Evolutionary conservation across 2,329 filamentous ascomycete species (phyloP).

Genomic region (Keithomyces neogunnii): DNA sequence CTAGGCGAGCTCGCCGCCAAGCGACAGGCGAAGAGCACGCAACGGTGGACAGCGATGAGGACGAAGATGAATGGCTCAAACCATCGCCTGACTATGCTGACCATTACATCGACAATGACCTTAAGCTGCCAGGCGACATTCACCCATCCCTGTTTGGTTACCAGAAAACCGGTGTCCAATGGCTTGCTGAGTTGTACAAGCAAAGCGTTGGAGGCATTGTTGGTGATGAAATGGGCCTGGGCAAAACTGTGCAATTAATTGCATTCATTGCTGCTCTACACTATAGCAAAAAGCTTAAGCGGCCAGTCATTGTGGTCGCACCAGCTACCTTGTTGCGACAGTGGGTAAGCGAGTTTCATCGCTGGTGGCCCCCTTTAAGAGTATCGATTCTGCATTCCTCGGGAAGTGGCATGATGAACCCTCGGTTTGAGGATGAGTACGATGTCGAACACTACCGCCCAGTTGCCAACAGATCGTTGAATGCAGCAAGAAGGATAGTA

Average conservation of each 20-base stretch:
- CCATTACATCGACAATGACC: slow-evolving; percentile 62
- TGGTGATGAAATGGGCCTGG: slow-evolving; percentile 97
- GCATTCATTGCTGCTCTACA: slow-evolving; percentile 85
- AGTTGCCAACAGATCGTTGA: slow-evolving; percentile 27
- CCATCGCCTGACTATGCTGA: slow-evolving; percentile 79
- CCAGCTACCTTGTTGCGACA: slow-evolving; percentile 93
- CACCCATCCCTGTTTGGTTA: slow-evolving; percentile 91
- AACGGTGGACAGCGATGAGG: slow-evolving; percentile 33
- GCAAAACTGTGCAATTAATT: slow-evolving; percentile 70
- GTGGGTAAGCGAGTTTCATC: slow-evolving; percentile 98
- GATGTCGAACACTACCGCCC: slow-evolving; percentile 36
- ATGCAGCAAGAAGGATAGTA: slow-evolving; percentile 70
- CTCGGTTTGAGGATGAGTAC: slow-evolving; percentile 51
- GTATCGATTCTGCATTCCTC: slow-evolving; percentile 94
- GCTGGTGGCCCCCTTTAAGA: slow-evolving; percentile 97
- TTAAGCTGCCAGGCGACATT: slow-evolving; percentile 84
- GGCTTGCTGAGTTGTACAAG: slow-evolving; percentile 86
- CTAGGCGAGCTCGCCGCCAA: slow-evolving; percentile 30
- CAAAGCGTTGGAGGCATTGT: slow-evolving; percentile 90
- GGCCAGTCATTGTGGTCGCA: slow-evolving; percentile 84
- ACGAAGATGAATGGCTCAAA: slow-evolving; percentile 65
- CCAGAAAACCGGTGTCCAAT: slow-evolving; percentile 93
- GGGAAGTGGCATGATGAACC: slow-evolving; percentile 90
- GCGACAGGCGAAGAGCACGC: slow-evolving; percentile 23
- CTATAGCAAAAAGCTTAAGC: slow-evolving; percentile 76